A percentile compares a stretch with the other conserved stretches of the same genome.
phyloP scores from a whole-genome alignment of 1,284 basidiomycete species.

The Farysia itapuensis region DNA sequence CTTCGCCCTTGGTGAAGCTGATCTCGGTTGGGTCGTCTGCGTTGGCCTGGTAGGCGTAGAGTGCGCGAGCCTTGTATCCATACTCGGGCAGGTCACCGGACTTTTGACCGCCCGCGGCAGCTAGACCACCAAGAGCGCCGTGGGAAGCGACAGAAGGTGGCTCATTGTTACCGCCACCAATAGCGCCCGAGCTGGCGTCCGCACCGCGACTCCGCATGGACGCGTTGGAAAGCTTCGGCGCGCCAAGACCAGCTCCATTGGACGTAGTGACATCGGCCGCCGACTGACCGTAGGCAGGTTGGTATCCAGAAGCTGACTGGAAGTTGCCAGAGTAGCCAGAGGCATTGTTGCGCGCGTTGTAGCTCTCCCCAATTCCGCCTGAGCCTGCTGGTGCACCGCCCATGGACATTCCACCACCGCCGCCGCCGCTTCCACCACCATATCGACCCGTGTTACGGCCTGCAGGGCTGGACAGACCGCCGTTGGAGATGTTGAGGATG shows the following conservation, averaged over 20 bases:
- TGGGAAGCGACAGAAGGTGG: slow-evolving; percentile 26
- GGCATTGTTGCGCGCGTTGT: too few relatives aligned
- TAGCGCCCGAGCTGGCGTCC: not conserved
- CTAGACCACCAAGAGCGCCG: slow-evolving; percentile 7
- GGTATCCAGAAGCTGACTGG: slow-evolving; percentile 36
- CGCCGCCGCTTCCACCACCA: slow-evolving; percentile 5
- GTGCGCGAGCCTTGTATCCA: slow-evolving; percentile 76
- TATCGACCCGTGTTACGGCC: slow-evolving; percentile 62
- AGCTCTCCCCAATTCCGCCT: slow-evolving; percentile 25
- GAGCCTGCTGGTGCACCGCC: slow-evolving; percentile 18
- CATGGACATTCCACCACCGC: slow-evolving; percentile 16
- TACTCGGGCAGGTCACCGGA: slow-evolving; percentile 32
- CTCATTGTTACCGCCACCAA: slow-evolving; percentile 13
- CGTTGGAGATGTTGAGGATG: slow-evolving; percentile 83
- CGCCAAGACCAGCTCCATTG: slow-evolving; percentile 27
- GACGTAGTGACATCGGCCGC: slow-evolving; percentile 47
- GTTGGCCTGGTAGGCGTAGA: slow-evolving; percentile 87
- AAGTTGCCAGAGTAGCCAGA: slow-evolving; percentile 27
- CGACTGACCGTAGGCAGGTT: slow-evolving; percentile 50
- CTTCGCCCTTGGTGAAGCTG: slow-evolving; percentile 87
- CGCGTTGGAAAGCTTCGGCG: slow-evolving; percentile 20
- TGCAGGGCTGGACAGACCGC: slow-evolving; percentile 77
- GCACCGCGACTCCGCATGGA: slow-evolving; percentile 25
- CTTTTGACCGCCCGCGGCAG: slow-evolving; percentile 2
- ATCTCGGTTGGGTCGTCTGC: slow-evolving; percentile 95